Base-by-base conservation (phyloP, 371 early-diverging fungal species). In the Entomophthora muscae region DNA sequence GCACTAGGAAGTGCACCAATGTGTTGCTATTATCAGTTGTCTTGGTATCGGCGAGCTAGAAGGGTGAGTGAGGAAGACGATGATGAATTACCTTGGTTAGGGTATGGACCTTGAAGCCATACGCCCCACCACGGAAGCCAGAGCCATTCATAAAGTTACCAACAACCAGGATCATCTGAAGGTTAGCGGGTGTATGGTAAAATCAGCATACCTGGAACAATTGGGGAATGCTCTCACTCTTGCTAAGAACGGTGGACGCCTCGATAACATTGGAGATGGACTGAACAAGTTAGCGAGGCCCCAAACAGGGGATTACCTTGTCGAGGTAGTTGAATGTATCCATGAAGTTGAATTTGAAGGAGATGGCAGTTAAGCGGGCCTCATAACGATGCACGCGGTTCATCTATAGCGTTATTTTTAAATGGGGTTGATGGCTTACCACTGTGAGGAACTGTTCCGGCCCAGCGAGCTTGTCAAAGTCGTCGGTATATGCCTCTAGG, bases 141-240 rank as follows among this genome's bases (percentile, higher is more conserved):
- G 83, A 79, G 1, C 88, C 88, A 66, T 95, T 95, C 89, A 95
- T 89, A 66, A 80, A 92, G 69, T 95, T 95, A 60, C 95, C 93
- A 23, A 93, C 70, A 2, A 87, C 80, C 55, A 95, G 73, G 32
- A 95, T 84, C 32, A 93, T 72, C 77, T 87, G 74, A 12, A 74
- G 64, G 69, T 55, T 28, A 53, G 22, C 22, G 21, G 7, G 30
- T 28, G 13, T 7, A 58, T 3, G 30, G 31, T 23, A 51, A 29
- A n/a, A 64, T n/a, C n/a, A n/a, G n/a, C n/a, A 66, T 72, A 81
- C 82, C 67, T 80, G 74, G 26, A 83, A 69, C 0, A 83, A 53
- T 31, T 77, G 74, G 24, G 78, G 73, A 63, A 83, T 80, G 3
- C 74, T 53, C 22, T 72, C 68, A 0, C 78, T 77, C 1, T 80